These are phyloP conservation scores for Capsella rubella DNA, from an alignment of 441 rosid species.

Conservation along the genomic window DNA sequence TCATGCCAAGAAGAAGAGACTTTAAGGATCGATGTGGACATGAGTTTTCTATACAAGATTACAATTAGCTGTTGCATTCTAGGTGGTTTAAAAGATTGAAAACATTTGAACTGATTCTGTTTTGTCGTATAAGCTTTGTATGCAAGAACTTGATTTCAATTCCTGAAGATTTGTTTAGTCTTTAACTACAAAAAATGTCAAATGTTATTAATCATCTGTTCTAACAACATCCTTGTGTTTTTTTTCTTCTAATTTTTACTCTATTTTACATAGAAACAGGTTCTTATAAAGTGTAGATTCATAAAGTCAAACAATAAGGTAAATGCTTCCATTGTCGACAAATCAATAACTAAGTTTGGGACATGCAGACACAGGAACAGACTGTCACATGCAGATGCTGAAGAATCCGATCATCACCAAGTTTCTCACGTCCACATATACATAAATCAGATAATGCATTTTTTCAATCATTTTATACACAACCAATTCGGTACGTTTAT, in stretches of 20 bases:
- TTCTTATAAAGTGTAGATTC: not conserved
- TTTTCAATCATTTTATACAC: no score
- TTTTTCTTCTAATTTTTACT: no score
- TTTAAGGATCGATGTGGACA: no score
- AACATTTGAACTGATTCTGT: no score
- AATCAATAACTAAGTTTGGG: slow-evolving; percentile 25
- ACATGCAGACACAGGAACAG: slow-evolving; percentile 14
- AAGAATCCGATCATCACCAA: slow-evolving; percentile 20
- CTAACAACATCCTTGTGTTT: not conserved
- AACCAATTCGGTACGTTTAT: not conserved
- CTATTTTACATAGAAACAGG: not conserved
- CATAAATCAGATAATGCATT: slow-evolving; percentile 23
- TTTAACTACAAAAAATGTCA: no score
- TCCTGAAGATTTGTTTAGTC: no score
- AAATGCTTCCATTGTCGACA: not conserved
- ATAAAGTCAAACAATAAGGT: not conserved
- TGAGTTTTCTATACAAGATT: no score
- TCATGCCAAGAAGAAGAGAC: no score
- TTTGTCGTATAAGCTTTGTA: no score
- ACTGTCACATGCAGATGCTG: slow-evolving; percentile 22
- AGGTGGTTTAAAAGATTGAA: no score
- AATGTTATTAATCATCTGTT: not conserved
- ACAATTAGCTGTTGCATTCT: no score
- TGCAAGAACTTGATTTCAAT: no score
- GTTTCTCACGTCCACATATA: slow-evolving; percentile 21